phyloP scores from a whole-genome alignment of 192 early-diverging fungal species.

The Rhizophagus sp. region DNA sequence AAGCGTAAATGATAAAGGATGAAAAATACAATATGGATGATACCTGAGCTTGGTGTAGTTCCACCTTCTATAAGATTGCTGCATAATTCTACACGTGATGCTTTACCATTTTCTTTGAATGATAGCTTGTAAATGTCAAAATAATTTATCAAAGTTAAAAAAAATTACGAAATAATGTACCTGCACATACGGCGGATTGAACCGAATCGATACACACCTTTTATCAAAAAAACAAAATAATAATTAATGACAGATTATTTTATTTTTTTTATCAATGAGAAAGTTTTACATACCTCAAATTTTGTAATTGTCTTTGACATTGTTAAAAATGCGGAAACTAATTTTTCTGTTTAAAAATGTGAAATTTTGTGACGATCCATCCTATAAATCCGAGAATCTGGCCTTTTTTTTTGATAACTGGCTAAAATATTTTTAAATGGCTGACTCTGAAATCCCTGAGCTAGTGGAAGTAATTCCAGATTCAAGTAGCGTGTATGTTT shows the following conservation, averaged over 20 bases:
- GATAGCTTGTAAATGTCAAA: not conserved
- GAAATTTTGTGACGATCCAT: too few species aligned
- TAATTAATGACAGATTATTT: not conserved
- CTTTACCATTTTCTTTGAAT: slow-evolving; percentile 52
- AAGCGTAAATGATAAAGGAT: not conserved
- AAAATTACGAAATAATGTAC: not conserved
- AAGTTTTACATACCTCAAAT: not conserved
- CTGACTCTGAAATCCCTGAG: not conserved
- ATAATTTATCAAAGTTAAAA: not conserved
- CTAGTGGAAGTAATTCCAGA: not conserved
- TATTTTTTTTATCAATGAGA: not conserved
- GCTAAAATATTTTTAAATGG: not conserved
- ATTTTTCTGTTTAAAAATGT: too few species aligned
- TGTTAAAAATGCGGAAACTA: not conserved
- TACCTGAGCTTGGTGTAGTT: slow-evolving; percentile 61
- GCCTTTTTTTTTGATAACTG: too few species aligned
- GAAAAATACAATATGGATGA: not conserved
- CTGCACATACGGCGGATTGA: not conserved
- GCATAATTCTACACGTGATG: slow-evolving; percentile 63
- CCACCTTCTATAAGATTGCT: slow-evolving; percentile 66
- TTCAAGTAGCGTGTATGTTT: not conserved
- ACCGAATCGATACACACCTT: not conserved
- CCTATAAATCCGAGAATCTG: too few species aligned
- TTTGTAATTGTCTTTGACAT: not conserved
- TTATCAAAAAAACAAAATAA: not conserved